Percentiles rank a stretch among this genome's conserved stretches.
These are phyloP conservation scores for Colletotrichum graminicola DNA, from an alignment of 2,329 filamentous ascomycete genomes.

Conservation along the genomic window DNA sequence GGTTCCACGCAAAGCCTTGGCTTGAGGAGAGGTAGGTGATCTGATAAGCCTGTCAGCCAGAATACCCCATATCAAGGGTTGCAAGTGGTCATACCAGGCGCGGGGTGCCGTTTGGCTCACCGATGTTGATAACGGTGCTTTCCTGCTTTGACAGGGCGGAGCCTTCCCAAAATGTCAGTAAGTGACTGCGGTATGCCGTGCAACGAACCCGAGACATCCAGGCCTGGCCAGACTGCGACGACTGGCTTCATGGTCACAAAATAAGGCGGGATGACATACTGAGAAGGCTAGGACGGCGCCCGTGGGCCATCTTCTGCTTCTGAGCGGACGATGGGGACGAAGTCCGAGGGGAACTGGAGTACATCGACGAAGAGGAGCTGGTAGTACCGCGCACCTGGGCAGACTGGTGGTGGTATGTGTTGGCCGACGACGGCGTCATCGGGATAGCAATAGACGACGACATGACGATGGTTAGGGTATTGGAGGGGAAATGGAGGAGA, in stretches of 20 bases:
- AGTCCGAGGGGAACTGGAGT: slow-evolving; percentile 68
- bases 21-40: slow-evolving; percentile 84
- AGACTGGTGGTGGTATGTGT: slow-evolving; percentile 51
- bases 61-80: background rate
- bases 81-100: slow-evolving; percentile 69
- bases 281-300: slow-evolving; percentile 71
- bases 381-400: slow-evolving; percentile 56
- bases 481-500: slow-evolving; percentile 15
- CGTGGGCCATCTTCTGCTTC: slow-evolving; percentile 60
- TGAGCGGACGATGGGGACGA: slow-evolving; percentile 57
- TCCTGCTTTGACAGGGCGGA: slow-evolving; percentile 79
- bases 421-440: slow-evolving; percentile 53
- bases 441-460: slow-evolving; percentile 80
- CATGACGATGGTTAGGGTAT: slow-evolving; percentile 59
- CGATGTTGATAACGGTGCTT: slow-evolving; percentile 85
- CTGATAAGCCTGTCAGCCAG: slow-evolving; percentile 54
- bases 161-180: slow-evolving; percentile 63
- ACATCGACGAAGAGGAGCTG: slow-evolving; percentile 67
- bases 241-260: slow-evolving; percentile 18
- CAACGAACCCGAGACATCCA: background rate
- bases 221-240: slow-evolving; percentile 2
- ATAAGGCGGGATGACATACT: slow-evolving; percentile 57
- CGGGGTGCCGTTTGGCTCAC: slow-evolving; percentile 78
- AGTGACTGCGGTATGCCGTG: slow-evolving; percentile 8
- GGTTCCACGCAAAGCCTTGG: slow-evolving; percentile 88